These are phyloP conservation scores for Inonotus obliquus DNA, from an alignment of 1,284 basidiomycete genomes.

Conservation along the genomic window DNA sequence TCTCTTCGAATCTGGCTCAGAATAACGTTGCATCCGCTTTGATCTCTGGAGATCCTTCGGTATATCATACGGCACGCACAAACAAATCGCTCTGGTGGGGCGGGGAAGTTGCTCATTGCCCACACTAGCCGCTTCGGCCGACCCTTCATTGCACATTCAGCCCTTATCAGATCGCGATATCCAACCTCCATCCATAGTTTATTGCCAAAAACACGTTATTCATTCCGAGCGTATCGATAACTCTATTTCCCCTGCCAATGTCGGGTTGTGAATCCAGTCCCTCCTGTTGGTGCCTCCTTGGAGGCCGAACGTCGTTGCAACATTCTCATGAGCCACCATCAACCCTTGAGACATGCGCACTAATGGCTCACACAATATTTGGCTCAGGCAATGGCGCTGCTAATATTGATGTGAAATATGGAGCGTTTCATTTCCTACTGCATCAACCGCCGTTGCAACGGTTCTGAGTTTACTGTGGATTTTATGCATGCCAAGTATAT, in stretches of 20 bases:
- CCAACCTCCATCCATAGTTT: not conserved
- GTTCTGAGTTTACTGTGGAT: no score
- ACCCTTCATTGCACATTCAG: not conserved
- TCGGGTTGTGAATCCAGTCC: not conserved
- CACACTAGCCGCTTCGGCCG: not conserved
- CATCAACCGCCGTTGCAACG: no score
- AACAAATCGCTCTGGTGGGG: no score
- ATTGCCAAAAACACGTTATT: not conserved
- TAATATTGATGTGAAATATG: not conserved
- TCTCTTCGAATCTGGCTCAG: no score
- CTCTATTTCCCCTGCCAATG: not conserved
- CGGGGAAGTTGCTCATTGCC: no score
- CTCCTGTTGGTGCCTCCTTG: no score
- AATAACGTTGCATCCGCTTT: no score
- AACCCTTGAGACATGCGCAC: not conserved
- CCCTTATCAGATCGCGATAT: not conserved
- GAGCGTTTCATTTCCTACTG: not conserved
- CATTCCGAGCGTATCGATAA: not conserved
- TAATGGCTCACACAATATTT: not conserved
- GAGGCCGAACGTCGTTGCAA: no score
- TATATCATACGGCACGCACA: not conserved
- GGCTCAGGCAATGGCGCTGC: not conserved
- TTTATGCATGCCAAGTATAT: no score
- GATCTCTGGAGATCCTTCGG: no score
- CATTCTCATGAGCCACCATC: not conserved